Evolutionary conservation across 352 stramenopile genomes (phyloP).

Genomic region (Globisporangium lucens): DNA sequence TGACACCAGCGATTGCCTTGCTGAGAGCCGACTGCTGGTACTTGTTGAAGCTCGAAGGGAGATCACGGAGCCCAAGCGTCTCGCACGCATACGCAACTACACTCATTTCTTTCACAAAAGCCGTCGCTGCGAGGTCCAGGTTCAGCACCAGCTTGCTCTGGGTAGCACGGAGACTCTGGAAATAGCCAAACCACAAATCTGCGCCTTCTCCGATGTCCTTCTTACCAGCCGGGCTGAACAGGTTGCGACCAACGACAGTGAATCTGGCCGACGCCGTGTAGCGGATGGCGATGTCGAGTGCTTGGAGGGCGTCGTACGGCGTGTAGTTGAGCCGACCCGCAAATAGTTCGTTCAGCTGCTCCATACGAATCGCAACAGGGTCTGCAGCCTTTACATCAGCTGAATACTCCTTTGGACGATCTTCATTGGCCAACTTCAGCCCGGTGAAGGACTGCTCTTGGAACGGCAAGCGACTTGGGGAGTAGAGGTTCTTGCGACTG

Average conservation of each 20-base stretch:
- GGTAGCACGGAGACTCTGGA: constrained; percentile 64
- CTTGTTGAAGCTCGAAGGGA: constrained; percentile 33
- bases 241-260: constrained; percentile 52
- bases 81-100: constrained; percentile 49
- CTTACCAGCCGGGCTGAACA: constrained; percentile 41
- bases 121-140: constrained; percentile 66
- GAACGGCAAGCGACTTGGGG: constrained; percentile 42
- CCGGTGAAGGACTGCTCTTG: constrained; percentile 33
- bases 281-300: constrained; percentile 63
- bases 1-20: constrained; percentile 63
- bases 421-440: constrained; percentile 42
- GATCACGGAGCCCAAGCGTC: constrained; percentile 22
- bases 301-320: constrained; percentile 67
- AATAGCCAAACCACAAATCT: constrained; percentile 71
- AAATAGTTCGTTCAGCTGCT: constrained; percentile 59
- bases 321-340: constrained; percentile 63
- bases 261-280: constrained; percentile 54
- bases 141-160: constrained; percentile 69
- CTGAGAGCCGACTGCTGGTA: constrained; percentile 44
- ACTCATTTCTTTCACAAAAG: constrained; percentile 62
- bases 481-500: constrained; percentile 55
- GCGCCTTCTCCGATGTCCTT: constrained; percentile 55
- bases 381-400: constrained; percentile 50
- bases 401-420: constrained; percentile 39
- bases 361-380: constrained; percentile 57